These are phyloP conservation scores for Marasmius oreades DNA, from an alignment of 1,284 basidiomycete genomes.

Conservation along the genomic window DNA sequence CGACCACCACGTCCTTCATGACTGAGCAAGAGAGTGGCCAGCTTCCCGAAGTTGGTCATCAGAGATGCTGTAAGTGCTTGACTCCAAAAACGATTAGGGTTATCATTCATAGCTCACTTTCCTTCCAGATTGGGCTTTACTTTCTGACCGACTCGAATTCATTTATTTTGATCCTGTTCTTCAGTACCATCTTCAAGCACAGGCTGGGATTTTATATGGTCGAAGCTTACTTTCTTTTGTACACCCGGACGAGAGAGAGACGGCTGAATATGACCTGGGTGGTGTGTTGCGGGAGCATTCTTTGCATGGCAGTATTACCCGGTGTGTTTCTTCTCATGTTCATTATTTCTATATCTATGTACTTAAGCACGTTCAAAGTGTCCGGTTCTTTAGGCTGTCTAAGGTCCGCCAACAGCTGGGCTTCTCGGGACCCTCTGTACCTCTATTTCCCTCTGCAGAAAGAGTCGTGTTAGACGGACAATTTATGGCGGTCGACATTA, in stretches of 20 bases:
- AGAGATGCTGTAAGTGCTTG: slow-evolving; percentile 14
- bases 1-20: background rate
- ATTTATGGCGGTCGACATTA: slow-evolving; percentile 89
- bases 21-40: background rate
- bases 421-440: slow-evolving; percentile 43
- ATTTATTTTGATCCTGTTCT: slow-evolving; percentile 90
- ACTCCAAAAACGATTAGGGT: background rate
- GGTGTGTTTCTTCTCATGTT: slow-evolving; percentile 44
- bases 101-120: background rate
- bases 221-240: slow-evolving; percentile 82
- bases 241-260: slow-evolving; percentile 84
- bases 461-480: slow-evolving; percentile 72
- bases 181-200: slow-evolving; percentile 68
- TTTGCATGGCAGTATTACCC: slow-evolving; percentile 88
- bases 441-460: slow-evolving; percentile 60
- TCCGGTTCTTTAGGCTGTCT: slow-evolving; percentile 72
- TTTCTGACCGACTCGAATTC: slow-evolving; percentile 74
- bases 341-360: slow-evolving; percentile 10
- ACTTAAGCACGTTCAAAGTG: slow-evolving; percentile 40
- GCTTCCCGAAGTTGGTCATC: slow-evolving; percentile 5
- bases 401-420: slow-evolving; percentile 67
- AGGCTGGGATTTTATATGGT: slow-evolving; percentile 68
- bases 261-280: slow-evolving; percentile 74
- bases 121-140: slow-evolving; percentile 62
- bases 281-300: slow-evolving; percentile 78